phyloP scores from a whole-genome alignment of 805 yeast genomes.

The Wickerhamiella sorbophila region DNA sequence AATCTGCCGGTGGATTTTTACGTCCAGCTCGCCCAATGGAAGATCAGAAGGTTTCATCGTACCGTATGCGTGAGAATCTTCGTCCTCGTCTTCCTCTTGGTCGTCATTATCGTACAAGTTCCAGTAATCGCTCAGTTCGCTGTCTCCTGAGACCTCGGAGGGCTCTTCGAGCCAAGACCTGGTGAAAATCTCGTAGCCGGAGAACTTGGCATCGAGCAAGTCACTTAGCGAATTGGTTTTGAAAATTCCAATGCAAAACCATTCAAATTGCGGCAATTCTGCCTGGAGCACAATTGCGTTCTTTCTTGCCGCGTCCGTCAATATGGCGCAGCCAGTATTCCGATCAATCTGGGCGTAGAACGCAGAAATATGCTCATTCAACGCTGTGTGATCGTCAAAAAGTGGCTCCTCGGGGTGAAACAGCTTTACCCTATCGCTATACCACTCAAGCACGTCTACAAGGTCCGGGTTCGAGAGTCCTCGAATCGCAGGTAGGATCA shows the following conservation, averaged over 20 bases:
- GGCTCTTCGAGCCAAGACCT: neutral
- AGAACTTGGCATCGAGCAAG: neutral
- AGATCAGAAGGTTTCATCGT: neutral
- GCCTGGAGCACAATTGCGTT: neutral
- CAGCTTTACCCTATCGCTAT: constrained; percentile 8
- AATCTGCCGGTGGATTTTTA: neutral
- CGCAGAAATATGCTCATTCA: neutral
- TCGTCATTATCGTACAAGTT: constrained; percentile 7
- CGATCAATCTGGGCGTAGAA: constrained; percentile 11
- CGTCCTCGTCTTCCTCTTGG: constrained; percentile 2
- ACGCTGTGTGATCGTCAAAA: neutral
- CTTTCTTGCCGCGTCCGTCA: neutral
- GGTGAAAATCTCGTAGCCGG: neutral
- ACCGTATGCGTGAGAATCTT: neutral
- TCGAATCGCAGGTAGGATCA: neutral
- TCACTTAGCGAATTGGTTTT: neutral
- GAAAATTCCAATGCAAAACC: neutral
- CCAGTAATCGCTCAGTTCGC: constrained; percentile 11
- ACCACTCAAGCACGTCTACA: constrained; percentile 11
- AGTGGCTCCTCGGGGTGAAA: constrained; percentile 1
- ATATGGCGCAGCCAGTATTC: constrained; percentile 11
- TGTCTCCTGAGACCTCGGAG: constrained; percentile 1
- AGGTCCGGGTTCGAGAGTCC: neutral
- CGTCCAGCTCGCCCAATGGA: neutral
- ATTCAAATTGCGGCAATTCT: neutral